A percentile compares a stretch with the other conserved stretches of the same genome.
Conservation (phyloP, 225 moss, liverwort and hornwort species). For the Lunularia cruciata region DNA sequence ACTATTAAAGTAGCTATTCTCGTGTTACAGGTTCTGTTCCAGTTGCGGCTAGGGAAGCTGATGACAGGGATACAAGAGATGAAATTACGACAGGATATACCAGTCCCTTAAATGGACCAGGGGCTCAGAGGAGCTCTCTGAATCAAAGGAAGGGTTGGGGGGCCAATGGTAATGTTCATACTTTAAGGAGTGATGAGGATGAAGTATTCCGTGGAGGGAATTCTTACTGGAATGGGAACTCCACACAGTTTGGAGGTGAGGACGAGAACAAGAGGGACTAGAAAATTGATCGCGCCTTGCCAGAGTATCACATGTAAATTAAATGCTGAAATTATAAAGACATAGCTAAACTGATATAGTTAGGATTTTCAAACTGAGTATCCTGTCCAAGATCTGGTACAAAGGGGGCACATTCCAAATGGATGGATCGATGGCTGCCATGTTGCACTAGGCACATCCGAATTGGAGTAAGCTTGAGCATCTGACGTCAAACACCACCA, state of each 20-base stretch:
- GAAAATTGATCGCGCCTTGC: neutral
- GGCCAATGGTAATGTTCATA: slow-evolving; percentile 56
- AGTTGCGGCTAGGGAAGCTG: slow-evolving; percentile 1
- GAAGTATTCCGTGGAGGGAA: slow-evolving; percentile 49
- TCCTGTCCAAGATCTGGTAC: neutral
- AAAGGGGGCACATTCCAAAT: neutral
- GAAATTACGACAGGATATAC: slow-evolving; percentile 30
- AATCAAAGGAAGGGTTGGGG: slow-evolving; percentile 59
- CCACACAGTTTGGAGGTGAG: slow-evolving; percentile 71
- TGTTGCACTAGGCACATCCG: neutral
- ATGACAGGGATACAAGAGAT: slow-evolving; percentile 3
- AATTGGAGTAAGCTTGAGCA: neutral
- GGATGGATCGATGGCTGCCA: neutral
- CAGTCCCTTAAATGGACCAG: slow-evolving; percentile 39
- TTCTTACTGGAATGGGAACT: slow-evolving; percentile 74
- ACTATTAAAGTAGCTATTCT: neutral
- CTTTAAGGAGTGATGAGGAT: slow-evolving; percentile 44
- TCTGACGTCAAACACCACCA: neutral
- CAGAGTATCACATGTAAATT: neutral
- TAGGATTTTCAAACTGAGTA: slow-evolving; percentile 1
- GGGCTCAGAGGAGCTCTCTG: slow-evolving; percentile 42
- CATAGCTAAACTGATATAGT: neutral
- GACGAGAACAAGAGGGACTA: slow-evolving; percentile 42
- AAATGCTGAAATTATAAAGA: neutral
- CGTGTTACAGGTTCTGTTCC: slow-evolving; percentile 8